These are phyloP conservation scores for Plantago elongata DNA, from an alignment of 257 asterid genomes.

Conservation along the genomic window DNA sequence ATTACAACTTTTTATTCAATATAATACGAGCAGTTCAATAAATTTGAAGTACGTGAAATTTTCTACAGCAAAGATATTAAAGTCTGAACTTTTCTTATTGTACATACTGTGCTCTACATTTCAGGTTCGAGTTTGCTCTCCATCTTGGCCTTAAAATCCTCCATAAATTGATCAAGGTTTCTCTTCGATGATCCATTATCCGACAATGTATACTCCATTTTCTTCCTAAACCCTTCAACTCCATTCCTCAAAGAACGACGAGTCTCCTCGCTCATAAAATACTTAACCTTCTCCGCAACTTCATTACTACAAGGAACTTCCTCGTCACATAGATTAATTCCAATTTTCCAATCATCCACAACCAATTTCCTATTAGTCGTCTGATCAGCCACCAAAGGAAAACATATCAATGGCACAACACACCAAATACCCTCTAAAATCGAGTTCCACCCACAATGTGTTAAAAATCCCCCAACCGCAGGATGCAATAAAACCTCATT, in stretches of 20 bases:
- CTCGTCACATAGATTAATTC: slow-evolving; percentile 27
- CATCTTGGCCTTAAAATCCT: neutral
- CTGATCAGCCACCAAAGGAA: slow-evolving; percentile 25
- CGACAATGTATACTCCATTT: neutral
- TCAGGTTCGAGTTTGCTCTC: neutral
- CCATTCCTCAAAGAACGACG: neutral
- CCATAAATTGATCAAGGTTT: neutral
- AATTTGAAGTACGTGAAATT: no score
- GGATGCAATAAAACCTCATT: slow-evolving; percentile 10
- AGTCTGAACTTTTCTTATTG: no score
- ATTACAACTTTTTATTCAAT: no score
- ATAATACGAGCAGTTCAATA: no score
- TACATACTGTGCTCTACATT: no score
- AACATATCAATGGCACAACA: slow-evolving; percentile 27
- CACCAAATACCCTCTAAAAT: slow-evolving; percentile 28
- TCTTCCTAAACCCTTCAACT: neutral
- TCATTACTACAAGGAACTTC: slow-evolving; percentile 6
- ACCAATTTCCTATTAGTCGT: slow-evolving; percentile 26
- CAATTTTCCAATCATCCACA: slow-evolving; percentile 33
- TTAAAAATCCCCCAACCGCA: slow-evolving; percentile 23
- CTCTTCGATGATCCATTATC: slow-evolving; percentile 5
- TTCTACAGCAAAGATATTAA: no score
- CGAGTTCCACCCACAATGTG: slow-evolving; percentile 35
- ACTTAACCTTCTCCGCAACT: slow-evolving; percentile 17
- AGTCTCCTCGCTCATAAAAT: neutral